Conservation (phyloP, 495 filamentous ascomycete species). For the Aspergillus saccharolyticus region DNA sequence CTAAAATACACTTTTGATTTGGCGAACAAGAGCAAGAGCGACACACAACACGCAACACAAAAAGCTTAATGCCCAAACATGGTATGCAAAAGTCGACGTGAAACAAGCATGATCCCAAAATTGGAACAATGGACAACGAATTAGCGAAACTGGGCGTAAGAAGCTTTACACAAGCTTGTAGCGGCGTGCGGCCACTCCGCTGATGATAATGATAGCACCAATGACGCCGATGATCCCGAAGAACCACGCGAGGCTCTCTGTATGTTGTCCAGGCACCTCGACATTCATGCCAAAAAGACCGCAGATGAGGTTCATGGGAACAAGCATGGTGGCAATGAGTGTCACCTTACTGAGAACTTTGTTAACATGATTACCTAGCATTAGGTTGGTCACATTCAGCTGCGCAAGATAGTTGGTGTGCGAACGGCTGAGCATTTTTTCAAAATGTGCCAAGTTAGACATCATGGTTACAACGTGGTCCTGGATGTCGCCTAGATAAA, state of each 20-base stretch:
- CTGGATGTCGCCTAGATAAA: slow-evolving; percentile 95
- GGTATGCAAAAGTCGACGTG: background rate
- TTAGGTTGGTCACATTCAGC: slow-evolving; percentile 83
- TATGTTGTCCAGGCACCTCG: slow-evolving; percentile 61
- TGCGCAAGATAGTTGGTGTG: slow-evolving; percentile 96
- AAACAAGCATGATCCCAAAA: background rate
- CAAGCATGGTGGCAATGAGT: slow-evolving; percentile 87
- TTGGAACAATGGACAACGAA: background rate
- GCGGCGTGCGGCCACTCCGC: slow-evolving; percentile 43
- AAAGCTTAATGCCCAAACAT: background rate
- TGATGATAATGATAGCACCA: slow-evolving; percentile 51
- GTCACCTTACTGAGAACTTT: slow-evolving; percentile 89
- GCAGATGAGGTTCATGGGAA: slow-evolving; percentile 93
- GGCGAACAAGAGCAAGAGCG: background rate
- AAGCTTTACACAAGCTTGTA: slow-evolving; percentile 36
- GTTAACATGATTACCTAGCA: slow-evolving; percentile 74
- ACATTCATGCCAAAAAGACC: slow-evolving; percentile 99
- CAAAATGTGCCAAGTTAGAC: slow-evolving; percentile 88
- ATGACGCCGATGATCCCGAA: slow-evolving; percentile 74
- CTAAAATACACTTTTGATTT: background rate
- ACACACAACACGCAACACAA: background rate
- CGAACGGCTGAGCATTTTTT: slow-evolving; percentile 93
- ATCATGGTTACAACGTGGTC: slow-evolving; percentile 99
- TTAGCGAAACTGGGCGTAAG: background rate
- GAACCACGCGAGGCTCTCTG: slow-evolving; percentile 61